Evolutionary conservation across 352 stramenopile genomes (phyloP), one percentile per base, ranked within the genome.

Genomic region (Phytophthora meadii): DNA sequence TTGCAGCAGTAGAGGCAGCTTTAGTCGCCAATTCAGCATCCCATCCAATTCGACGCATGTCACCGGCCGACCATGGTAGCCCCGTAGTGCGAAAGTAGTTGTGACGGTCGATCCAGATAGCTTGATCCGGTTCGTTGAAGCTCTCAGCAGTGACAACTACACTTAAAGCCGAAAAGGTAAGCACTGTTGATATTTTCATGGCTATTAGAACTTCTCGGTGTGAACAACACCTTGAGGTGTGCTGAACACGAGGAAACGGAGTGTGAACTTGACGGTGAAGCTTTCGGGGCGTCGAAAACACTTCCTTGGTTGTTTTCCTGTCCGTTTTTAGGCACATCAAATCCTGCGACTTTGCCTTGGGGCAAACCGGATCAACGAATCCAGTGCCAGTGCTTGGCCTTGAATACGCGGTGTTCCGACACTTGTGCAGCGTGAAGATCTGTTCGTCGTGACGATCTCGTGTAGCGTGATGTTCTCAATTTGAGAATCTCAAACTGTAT

Each of bases 11-110:
- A 5, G 65, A 58, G 7, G 65, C 50, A 19, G 82, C 82, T 34
- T 74, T 62, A 0, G 68, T 72, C 3, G 78, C 77, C 39, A 91
- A 60, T 1, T 66, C 54, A 25, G 74, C 76, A 47, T 80, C 82
- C 82, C 82, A 91, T 39, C 72, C 74, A 10, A 91, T 74, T 36
- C 72, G 71, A 24, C 82, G 74, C 80, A 91, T 91, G 58, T 89
- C 78, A 45, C 54, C 59, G 22, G 82, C 82, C 12, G 80, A 76
- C 57, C 72, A 91, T n/a, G 82, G 80, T 51, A 91, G 59, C 22
- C 69, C 82, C 24, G 80, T 80, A 48, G 85, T 88, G 30, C 81
- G 83, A 59, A 90, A 89, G 68, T 79, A 92, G 70, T 89, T 88
- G 71, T 88, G 79, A 34, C 81, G 81, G 66, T 90, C 81, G 56